phyloP scores from a whole-genome alignment of 768 basidiomycete species.

The Arthromyces matolae region DNA sequence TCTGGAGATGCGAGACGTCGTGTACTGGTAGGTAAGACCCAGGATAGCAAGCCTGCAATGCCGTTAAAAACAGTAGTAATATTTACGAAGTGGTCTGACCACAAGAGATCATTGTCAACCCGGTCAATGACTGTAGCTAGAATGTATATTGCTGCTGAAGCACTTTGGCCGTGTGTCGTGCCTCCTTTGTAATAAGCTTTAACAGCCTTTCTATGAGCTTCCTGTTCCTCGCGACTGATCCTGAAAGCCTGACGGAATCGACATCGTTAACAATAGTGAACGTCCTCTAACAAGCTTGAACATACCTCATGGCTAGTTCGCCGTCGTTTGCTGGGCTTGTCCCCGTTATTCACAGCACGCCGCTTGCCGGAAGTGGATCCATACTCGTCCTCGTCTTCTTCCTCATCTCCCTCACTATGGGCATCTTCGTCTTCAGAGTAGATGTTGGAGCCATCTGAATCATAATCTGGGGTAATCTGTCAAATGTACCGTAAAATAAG shows the following conservation, averaged over 20 bases:
- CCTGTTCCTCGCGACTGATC: slow-evolving; percentile 68
- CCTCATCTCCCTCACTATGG: slow-evolving; percentile 24
- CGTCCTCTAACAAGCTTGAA: slow-evolving; percentile 2
- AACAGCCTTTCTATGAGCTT: slow-evolving; percentile 57
- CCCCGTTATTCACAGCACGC: slow-evolving; percentile 37
- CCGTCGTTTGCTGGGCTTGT: slow-evolving; percentile 52
- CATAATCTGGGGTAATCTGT: slow-evolving; percentile 70
- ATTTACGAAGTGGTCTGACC: slow-evolving; percentile 46
- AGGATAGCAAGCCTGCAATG: slow-evolving; percentile 80
- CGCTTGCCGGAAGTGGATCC: slow-evolving; percentile 48
- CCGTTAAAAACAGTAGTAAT: slow-evolving; percentile 3
- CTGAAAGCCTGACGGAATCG: slow-evolving; percentile 43
- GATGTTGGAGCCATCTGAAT: slow-evolving; percentile 37
- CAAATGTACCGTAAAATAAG: slow-evolving; percentile 4
- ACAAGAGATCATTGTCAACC: slow-evolving; percentile 89
- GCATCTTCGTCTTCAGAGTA: slow-evolving; percentile 36
- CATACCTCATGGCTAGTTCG: slow-evolving; percentile 47
- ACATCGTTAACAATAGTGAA: slow-evolving; percentile 4
- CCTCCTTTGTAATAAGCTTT: slow-evolving; percentile 84
- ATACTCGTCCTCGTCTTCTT: slow-evolving; percentile 39
- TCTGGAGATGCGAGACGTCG: slow-evolving; percentile 82
- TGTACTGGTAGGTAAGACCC: slow-evolving; percentile 91
- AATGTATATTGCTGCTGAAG: slow-evolving; percentile 83
- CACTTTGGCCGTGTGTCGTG: slow-evolving; percentile 86
- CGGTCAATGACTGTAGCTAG: slow-evolving; percentile 89